phyloP scores from a whole-genome alignment of 768 basidiomycete genomes.

The Hypholoma fasciculare region DNA sequence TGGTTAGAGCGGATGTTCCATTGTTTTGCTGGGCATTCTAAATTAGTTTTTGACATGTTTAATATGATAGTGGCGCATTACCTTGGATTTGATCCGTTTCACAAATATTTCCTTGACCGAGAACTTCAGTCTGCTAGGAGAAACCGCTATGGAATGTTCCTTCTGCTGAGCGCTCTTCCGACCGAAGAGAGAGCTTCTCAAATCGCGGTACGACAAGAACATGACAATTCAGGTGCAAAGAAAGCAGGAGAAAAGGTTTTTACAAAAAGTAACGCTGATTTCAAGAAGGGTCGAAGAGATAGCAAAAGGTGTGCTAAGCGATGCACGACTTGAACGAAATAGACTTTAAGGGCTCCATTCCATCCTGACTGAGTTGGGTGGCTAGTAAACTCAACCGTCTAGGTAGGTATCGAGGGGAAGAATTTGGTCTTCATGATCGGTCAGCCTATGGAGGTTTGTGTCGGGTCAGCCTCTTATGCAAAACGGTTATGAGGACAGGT shows the following conservation, averaged over 20 bases:
- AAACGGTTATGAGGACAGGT: too few species aligned
- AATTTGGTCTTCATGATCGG: too few species aligned
- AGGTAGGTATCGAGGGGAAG: background rate
- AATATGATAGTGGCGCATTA: background rate
- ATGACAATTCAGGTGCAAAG: background rate
- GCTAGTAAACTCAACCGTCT: background rate
- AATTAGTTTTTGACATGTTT: background rate
- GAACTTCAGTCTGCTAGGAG: background rate
- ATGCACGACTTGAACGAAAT: background rate
- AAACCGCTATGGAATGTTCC: background rate
- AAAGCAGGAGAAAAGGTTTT: background rate
- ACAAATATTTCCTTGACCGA: constrained; percentile 2
- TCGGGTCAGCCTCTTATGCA: background rate
- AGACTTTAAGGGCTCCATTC: background rate
- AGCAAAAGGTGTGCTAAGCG: background rate
- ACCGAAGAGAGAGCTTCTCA: background rate
- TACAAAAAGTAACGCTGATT: background rate
- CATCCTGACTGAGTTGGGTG: background rate
- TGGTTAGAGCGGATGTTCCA: background rate
- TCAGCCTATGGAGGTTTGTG: too few species aligned
- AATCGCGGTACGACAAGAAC: background rate
- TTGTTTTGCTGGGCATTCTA: background rate
- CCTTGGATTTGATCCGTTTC: background rate
- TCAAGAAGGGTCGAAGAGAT: background rate
- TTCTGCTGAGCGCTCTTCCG: background rate